Evolutionary conservation across 352 stramenopile species (phyloP), one percentile per base, ranked within the genome.

Genomic region (Thalassiosira sp.): DNA sequence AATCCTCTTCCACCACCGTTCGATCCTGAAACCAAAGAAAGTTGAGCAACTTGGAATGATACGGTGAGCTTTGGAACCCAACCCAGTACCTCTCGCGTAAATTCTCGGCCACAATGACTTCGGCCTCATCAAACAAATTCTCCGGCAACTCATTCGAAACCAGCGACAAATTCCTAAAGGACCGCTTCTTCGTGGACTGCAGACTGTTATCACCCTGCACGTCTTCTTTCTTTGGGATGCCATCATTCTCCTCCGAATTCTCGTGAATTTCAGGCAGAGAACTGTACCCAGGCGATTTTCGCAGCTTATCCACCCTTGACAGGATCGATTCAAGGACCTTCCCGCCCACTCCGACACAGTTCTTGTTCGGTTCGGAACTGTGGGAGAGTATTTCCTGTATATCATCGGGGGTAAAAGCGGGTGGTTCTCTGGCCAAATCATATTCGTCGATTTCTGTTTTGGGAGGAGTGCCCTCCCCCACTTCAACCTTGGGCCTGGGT

Each of bases 1-100:
- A 99, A 72, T 98, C 95, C 40, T 97, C 93, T 70, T 98, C 94
- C 16, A 91, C 92, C 18, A 98, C 91, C 43, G 86, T 89, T 31
- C 91, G 87, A 71, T 96, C 95, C 81, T 95, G 90, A 56, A 97
- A 81, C 72, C 92, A 97, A 31, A 97, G 70, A 71, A 97, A 98
- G n/a, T 94, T 89, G 22, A 96, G 72, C 8, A 97, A 68, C 16
- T 93, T 93, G 0, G 84, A 88, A 81, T 96, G 91, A 53, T 95
- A 90, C 18, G 90, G 71, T 13, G 92, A 96, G 8, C 72, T 70
- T 43, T 90, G 83, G 77, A 98, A 98, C 40, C 87, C 81, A 15
- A 65, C n/a, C 82, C 78, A 89, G 58, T 91, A 71, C 65, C 91
- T 77, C 40, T 75, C 64, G 0, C 69, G 67, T 46, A 94, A 49